A percentile compares a stretch with the other conserved stretches of the same genome.
Conservation (phyloP, 192 early-diverging fungal genomes). For the Umbelopsis isabellina region DNA sequence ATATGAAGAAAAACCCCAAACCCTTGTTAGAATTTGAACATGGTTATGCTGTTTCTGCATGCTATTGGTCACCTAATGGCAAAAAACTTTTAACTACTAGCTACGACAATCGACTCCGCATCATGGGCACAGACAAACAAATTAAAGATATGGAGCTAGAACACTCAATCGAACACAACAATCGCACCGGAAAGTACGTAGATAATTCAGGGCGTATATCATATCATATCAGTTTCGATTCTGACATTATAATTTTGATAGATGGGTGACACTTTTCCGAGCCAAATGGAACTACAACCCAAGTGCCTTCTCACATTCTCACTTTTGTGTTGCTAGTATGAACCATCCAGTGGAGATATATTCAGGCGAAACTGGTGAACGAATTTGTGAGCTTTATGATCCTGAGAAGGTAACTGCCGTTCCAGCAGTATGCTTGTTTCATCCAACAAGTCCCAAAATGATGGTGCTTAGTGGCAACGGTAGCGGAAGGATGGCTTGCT, state of each 20-base stretch:
- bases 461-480: conserved; percentile 57
- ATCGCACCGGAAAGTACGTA: conserved; percentile 57
- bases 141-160: conserved; percentile 21
- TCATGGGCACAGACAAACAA: conserved; percentile 35
- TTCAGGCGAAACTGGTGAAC: conserved; percentile 54
- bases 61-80: conserved; percentile 71
- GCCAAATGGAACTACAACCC: conserved; percentile 58
- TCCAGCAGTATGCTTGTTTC: conserved; percentile 67
- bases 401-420: conserved; percentile 50
- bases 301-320: conserved; percentile 39
- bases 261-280: conserved; percentile 71
- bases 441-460: conserved; percentile 53
- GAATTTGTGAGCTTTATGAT: conserved; percentile 54
- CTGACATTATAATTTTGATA: neutral
- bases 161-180: conserved; percentile 56
- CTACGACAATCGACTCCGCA: conserved; percentile 62
- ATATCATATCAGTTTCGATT: conserved; percentile 19
- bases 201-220: no score
- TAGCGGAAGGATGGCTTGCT: conserved; percentile 61
- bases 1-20: conserved; percentile 39
- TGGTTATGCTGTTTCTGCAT: conserved; percentile 58
- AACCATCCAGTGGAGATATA: conserved; percentile 62
- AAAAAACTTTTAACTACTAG: conserved; percentile 51
- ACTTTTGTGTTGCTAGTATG: conserved; percentile 72
- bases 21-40: conserved; percentile 48